phyloP scores from a whole-genome alignment of 495 filamentous ascomycete genomes.

The Ascodesmis nigricans region DNA sequence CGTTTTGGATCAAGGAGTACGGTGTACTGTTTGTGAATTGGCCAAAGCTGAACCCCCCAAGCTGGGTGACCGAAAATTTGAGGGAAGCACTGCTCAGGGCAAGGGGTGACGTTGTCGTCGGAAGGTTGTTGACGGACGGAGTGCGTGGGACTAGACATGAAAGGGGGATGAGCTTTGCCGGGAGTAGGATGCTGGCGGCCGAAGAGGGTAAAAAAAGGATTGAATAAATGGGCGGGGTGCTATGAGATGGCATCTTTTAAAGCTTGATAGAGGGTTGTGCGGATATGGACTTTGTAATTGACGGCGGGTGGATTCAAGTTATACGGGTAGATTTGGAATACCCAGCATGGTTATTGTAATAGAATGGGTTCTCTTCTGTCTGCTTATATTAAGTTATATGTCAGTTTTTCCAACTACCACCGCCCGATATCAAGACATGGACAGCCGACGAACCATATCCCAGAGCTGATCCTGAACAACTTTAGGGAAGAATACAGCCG shows the following conservation, averaged over 20 bases:
- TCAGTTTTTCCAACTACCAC: constrained; percentile 60
- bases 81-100: constrained; percentile 55
- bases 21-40: constrained; percentile 94
- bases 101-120: constrained; percentile 17
- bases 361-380: too few species aligned
- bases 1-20: constrained; percentile 51
- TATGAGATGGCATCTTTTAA: too few species aligned
- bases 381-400: too few species aligned
- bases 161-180: constrained; percentile 14
- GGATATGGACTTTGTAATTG: too few species aligned
- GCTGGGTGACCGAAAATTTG: constrained; percentile 67
- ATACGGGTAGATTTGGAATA: too few species aligned
- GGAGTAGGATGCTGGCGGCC: constrained; percentile 16
- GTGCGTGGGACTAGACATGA: constrained; percentile 9
- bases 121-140: constrained; percentile 13
- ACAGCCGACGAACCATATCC: constrained; percentile 67
- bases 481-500: constrained; percentile 86
- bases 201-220: constrained; percentile 22
- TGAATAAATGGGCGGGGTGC: constrained; percentile 12
- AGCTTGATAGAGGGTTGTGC: too few species aligned
- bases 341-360: too few species aligned
- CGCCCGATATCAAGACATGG: constrained; percentile 72
- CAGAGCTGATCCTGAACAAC: constrained; percentile 84
- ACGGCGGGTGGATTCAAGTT: too few species aligned
- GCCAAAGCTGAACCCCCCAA: constrained; percentile 79